A percentile compares a stretch with the other conserved stretches of the same genome.
These are phyloP conservation scores for Colletotrichum liaoningense DNA, from an alignment of 2,329 filamentous ascomycete species.

Conservation along the genomic window DNA sequence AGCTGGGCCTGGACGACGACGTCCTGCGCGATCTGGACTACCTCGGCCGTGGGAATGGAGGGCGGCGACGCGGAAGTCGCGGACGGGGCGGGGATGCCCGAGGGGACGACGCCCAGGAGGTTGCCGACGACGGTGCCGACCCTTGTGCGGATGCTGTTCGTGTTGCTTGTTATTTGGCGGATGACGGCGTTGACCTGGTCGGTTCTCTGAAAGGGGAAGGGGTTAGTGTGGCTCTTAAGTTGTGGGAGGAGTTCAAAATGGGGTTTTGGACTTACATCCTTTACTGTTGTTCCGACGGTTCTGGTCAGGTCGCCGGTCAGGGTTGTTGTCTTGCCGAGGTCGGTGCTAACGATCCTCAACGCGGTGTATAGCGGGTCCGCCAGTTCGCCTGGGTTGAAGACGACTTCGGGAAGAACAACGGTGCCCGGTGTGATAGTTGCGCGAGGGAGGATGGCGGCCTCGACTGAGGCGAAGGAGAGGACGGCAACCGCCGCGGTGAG, in stretches of 20 bases:
- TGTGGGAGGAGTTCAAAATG: background rate
- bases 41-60: background rate
- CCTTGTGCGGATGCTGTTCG: conserved; percentile 2
- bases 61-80: background rate
- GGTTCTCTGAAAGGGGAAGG: background rate
- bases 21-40: background rate
- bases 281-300: background rate
- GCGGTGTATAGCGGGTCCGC: background rate
- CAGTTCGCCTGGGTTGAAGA: conserved; percentile 1
- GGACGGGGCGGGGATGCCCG: background rate
- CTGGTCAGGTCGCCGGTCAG: background rate
- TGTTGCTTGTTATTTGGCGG: conserved; percentile 2
- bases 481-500: background rate
- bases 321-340: background rate
- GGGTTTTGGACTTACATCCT: background rate
- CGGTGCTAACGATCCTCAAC: background rate
- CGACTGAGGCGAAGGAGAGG: background rate
- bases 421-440: background rate
- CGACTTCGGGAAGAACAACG: conserved; percentile 10
- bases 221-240: background rate
- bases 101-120: background rate
- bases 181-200: conserved; percentile 2
- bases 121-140: background rate
- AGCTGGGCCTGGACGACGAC: background rate
- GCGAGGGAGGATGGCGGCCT: conserved; percentile 2